Base-by-base conservation (phyloP, 2,329 filamentous ascomycete genomes). In the Lanzia echinophila region DNA sequence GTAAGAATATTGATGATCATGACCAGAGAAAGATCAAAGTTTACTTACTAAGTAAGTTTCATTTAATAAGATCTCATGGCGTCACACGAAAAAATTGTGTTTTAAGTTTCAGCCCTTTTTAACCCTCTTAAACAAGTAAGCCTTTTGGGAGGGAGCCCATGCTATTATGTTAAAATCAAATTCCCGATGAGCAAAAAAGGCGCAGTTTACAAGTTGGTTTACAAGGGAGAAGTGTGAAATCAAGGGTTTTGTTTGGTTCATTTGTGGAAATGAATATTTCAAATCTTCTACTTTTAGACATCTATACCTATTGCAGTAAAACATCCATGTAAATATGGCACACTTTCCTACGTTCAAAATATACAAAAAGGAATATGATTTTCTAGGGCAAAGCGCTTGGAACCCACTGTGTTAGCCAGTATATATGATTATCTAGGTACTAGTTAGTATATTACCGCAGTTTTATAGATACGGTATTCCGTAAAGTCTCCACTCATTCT, bases 11-110 rank as follows among this genome's bases (percentile, higher is more conserved):
- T 28, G 8, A 28, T 28, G 24, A 28, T 28, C 8, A 28, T 28
- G 24, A 8, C 24, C 24, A 28, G 24, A 28, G 24, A 28, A 28
- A 28, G 24, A 28, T 28, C 24, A 28, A 36, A 36, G 34, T 36
- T 36, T 36, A 33, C 7, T 33, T 7, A 33, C 7, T 33, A 13
- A 19, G 22, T n/a, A 17, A 19, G 4, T 2, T 31, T 32, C 38
- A 20, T 36, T n/a, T 22, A 36, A 15, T 24, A 22, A 31, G 39
- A 39, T 12, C 22, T 15, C 3, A 53, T 53, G 36, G 43, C 50
- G 50, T 53, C 50, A 53, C 43, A 47, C 28, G 31, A n/a, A 53
- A 22, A 41, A 41, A 20, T 41, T 12, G 17, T 41, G 10, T 20
- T 41, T 22, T 5, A 41, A 31, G 45, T 47, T 47, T 33, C 24